phyloP scores from a whole-genome alignment of 2,329 filamentous ascomycete genomes.

The Ilyonectria sp. region DNA sequence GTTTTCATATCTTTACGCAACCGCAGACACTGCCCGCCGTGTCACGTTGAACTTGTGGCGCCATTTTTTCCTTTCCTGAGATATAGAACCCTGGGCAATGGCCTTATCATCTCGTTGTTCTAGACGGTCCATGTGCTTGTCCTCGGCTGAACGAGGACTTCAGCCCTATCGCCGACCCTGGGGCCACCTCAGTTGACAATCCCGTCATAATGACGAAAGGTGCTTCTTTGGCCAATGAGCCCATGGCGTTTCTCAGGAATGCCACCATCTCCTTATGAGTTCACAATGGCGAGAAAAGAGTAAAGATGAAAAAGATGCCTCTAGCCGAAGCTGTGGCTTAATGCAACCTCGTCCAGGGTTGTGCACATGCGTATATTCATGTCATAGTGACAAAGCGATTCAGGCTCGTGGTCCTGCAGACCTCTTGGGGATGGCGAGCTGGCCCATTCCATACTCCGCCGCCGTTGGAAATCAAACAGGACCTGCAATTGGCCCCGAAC shows the following conservation, averaged over 20 bases:
- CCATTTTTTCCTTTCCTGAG: not conserved
- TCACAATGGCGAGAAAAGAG: not conserved
- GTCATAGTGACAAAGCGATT: constrained; percentile 5
- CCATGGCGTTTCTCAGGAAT: not conserved
- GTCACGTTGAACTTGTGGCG: not conserved
- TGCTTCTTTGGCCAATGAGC: not conserved
- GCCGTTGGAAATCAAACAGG: constrained; percentile 21
- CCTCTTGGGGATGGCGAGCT: not conserved
- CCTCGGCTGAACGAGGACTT: not conserved
- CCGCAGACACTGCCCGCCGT: not conserved
- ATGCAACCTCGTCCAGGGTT: constrained; percentile 15
- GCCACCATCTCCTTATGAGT: not conserved
- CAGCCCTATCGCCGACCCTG: not conserved
- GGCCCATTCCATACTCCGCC: not conserved
- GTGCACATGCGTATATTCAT: not conserved
- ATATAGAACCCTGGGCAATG: not conserved
- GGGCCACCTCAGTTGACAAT: not conserved
- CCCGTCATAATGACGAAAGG: not conserved
- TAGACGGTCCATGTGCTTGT: not conserved
- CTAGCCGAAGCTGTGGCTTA: not conserved
- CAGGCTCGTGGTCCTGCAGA: constrained; percentile 3
- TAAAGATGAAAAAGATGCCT: not conserved
- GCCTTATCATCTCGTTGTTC: not conserved
- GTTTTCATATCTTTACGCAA: not conserved
- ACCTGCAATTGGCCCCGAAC: not conserved